phyloP scores from a whole-genome alignment of 345 rosid species.

The Hibiscus tridactylites region DNA sequence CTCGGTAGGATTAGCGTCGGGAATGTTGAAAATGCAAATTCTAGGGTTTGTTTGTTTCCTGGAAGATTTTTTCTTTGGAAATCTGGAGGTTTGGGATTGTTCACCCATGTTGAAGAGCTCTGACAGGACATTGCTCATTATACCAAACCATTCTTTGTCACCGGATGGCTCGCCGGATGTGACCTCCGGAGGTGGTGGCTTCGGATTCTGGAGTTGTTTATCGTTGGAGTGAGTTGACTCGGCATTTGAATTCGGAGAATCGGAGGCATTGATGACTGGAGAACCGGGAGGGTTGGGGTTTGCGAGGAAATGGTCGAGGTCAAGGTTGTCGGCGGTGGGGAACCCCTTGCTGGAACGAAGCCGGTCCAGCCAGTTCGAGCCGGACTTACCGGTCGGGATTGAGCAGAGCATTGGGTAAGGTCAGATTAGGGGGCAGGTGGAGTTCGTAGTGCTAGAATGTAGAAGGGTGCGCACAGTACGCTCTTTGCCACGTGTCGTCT shows the following conservation, averaged over 20 bases:
- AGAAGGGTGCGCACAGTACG: no score
- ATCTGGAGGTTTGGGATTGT: constrained; percentile 1
- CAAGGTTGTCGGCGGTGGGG: constrained; percentile 45
- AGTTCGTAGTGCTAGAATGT: no score
- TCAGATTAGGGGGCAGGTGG: background rate
- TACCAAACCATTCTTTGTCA: constrained; percentile 43
- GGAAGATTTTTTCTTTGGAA: constrained; percentile 34
- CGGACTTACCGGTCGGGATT: constrained; percentile 41
- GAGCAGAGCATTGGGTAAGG: constrained; percentile 53
- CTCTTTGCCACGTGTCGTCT: no score
- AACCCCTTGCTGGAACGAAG: constrained; percentile 83
- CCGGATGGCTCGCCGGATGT: background rate
- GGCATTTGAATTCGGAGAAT: constrained; percentile 31
- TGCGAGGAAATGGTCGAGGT: constrained; percentile 64
- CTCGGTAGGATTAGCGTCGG: background rate
- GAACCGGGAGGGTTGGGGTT: constrained; percentile 23
- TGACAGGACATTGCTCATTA: constrained; percentile 64
- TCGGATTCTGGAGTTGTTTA: constrained; percentile 11
- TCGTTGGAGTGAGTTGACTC: constrained; percentile 29
- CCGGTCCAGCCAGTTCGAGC: constrained; percentile 78
- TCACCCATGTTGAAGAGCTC: constrained; percentile 73
- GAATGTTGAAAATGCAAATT: constrained; percentile 31
- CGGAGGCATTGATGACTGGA: constrained; percentile 18
- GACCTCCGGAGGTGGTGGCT: constrained; percentile 11
- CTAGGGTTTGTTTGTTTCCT: constrained; percentile 86